A percentile compares a stretch with the other conserved stretches of the same genome.
These are phyloP conservation scores for Heliamphora pulchella DNA, from an alignment of 179 eudicot species.

Conservation along the genomic window DNA sequence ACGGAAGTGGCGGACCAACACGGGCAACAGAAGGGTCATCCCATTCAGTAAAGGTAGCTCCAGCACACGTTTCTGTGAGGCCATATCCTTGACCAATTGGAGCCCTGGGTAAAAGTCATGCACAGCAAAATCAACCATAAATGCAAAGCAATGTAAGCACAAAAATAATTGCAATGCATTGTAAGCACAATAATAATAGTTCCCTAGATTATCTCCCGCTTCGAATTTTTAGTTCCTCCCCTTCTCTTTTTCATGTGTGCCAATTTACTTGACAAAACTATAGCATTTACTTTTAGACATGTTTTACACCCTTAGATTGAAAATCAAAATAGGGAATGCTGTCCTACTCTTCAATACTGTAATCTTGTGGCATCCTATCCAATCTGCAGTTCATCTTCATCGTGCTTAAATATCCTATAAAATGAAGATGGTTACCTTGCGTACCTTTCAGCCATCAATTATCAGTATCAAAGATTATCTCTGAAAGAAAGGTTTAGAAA, in stretches of 20 bases:
- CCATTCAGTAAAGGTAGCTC: slow-evolving; percentile 81
- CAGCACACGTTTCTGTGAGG: slow-evolving; percentile 95
- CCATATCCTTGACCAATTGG: slow-evolving; percentile 98
- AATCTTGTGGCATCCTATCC: neutral
- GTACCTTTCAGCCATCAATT: neutral
- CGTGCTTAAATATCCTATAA: neutral
- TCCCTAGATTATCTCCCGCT: neutral
- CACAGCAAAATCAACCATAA: slow-evolving; percentile 5
- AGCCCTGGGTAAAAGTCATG: slow-evolving; percentile 45
- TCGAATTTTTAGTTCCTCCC: neutral
- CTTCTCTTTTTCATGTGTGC: neutral
- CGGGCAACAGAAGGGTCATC: slow-evolving; percentile 92
- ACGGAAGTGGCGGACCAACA: slow-evolving; percentile 98
- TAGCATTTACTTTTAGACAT: neutral
- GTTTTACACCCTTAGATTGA: neutral
- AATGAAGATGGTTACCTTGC: neutral
- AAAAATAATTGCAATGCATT: neutral
- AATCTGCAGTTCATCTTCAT: neutral
- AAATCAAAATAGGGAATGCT: neutral
- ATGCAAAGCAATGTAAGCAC: neutral
- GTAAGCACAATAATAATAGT: neutral
- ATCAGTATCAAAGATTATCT: neutral
- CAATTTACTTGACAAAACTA: neutral
- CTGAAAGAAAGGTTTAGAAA: neutral
- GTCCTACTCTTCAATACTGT: neutral